These are phyloP conservation scores for Rhynchospora breviuscula DNA, from an alignment of 176 grass and related monocot genomes.

Conservation along the genomic window DNA sequence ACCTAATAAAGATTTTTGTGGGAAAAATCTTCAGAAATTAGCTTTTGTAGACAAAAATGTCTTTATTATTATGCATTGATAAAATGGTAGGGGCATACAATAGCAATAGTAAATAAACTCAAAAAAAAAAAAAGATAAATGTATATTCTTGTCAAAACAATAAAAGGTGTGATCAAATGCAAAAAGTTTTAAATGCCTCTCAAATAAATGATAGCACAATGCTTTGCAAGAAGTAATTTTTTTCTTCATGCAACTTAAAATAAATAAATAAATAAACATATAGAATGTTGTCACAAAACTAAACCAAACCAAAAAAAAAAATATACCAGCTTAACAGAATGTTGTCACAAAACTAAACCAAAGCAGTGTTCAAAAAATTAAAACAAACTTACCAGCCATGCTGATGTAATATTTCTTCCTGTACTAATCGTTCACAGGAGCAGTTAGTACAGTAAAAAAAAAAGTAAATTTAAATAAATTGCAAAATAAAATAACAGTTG, in stretches of 20 bases:
- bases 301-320: too few species aligned
- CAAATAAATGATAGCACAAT: background rate
- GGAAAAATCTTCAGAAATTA: background rate
- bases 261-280: background rate
- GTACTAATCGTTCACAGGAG: background rate
- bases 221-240: background rate
- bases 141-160: background rate
- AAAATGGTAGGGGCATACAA: background rate
- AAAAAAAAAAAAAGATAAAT: background rate
- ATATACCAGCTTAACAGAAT: slow-evolving; percentile 1
- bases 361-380: background rate
- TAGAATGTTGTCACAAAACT: slow-evolving; percentile 8
- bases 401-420: background rate
- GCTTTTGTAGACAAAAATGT: too few species aligned
- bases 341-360: slow-evolving; percentile 4
- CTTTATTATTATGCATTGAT: background rate
- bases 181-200: background rate
- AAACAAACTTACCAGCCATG: background rate
- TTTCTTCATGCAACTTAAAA: background rate
- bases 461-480: background rate
- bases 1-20: background rate
- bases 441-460: background rate
- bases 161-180: background rate
- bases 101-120: background rate
- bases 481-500: background rate